Base-by-base conservation (phyloP, 225 moss, liverwort and hornwort genomes). In the Marchantia polymorpha region DNA sequence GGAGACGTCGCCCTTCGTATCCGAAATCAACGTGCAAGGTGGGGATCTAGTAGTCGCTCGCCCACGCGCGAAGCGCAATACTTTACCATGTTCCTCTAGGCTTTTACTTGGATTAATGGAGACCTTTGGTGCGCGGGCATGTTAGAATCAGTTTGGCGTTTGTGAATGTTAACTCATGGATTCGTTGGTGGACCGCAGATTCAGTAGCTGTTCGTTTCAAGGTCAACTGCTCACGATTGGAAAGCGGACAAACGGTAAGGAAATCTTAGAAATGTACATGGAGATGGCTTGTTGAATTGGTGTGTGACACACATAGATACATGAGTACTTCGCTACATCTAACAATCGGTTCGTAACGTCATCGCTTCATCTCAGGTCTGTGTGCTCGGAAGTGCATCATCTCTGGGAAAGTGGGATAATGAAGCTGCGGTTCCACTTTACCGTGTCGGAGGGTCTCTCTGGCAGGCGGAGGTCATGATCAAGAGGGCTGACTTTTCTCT, bases 401-500 rank as follows among this genome's bases (percentile, higher is more conserved):
- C 83, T 30, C 78, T 96, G 73, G 92, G 94, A 58, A 87, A 88
- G 65, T 94, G 94, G 96, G 84, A 85, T 61, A 74, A 83, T 83
- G 83, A 68, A 71, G 78, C 13, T 47, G 90, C 90, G n/a, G 61
- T 89, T 16, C 87, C 83, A 70, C 83, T 96, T 22, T 84, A 82
- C 27, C 83, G 83, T 19, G 84, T 81, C 52, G 91, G 88, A 80
- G 83, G 89, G 74, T 80, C 84, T 10, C 85, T 16, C 23, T 96
- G 93, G 96, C 90, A 96, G 75, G 85, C 87, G 54, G 86, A 84
- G 70, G 69, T 85, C 67, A 15, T 81, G 15, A 82, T 96, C 11
- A 83, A 84, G 26, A 86, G 84, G 79, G 82, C 78, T 2, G 82
- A 88, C 26, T 82, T 88, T 19, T 77, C 92, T 47, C 49, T 94